These are phyloP conservation scores for Butyriboletus loyo DNA, from an alignment of 768 basidiomycete genomes.

Conservation along the genomic window DNA sequence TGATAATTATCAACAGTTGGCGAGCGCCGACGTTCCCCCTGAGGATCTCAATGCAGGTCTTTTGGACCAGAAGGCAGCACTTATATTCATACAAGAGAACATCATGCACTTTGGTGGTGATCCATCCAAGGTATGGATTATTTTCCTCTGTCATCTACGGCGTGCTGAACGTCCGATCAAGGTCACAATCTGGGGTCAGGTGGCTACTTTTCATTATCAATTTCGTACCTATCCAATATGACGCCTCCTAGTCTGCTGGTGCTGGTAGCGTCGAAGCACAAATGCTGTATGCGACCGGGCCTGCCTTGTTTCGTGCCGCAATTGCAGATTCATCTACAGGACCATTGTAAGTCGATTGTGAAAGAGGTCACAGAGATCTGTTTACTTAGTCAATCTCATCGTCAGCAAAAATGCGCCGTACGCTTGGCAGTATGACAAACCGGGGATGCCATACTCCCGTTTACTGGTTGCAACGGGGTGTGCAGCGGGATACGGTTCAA, in stretches of 20 bases:
- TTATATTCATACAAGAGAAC: slow-evolving; percentile 63
- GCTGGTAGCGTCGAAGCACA: slow-evolving; percentile 17
- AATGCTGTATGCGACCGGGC: slow-evolving; percentile 4
- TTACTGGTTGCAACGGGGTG: slow-evolving; percentile 48
- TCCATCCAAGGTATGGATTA: slow-evolving; percentile 42
- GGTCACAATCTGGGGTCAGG: slow-evolving; percentile 22
- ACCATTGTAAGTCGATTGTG: slow-evolving; percentile 16
- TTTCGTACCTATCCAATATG: neutral
- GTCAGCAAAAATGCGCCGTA: slow-evolving; percentile 49
- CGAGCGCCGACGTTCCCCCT: slow-evolving; percentile 43
- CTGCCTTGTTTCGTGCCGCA: slow-evolving; percentile 12
- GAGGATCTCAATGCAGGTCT: slow-evolving; percentile 59
- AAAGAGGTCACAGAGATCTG: neutral
- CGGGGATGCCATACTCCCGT: slow-evolving; percentile 49
- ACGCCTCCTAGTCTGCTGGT: slow-evolving; percentile 11
- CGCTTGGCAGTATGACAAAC: slow-evolving; percentile 45
- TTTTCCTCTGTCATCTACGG: neutral
- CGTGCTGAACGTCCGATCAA: neutral
- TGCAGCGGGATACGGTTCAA: slow-evolving; percentile 33
- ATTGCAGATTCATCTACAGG: slow-evolving; percentile 19
- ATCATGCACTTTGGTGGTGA: slow-evolving; percentile 65
- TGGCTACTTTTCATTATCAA: neutral
- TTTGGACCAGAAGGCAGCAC: slow-evolving; percentile 55
- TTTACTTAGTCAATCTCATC: neutral
- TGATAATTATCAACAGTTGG: slow-evolving; percentile 35